Conservation (phyloP, 2,329 filamentous ascomycete species). For the Lecanoromycetidae sp. region DNA sequence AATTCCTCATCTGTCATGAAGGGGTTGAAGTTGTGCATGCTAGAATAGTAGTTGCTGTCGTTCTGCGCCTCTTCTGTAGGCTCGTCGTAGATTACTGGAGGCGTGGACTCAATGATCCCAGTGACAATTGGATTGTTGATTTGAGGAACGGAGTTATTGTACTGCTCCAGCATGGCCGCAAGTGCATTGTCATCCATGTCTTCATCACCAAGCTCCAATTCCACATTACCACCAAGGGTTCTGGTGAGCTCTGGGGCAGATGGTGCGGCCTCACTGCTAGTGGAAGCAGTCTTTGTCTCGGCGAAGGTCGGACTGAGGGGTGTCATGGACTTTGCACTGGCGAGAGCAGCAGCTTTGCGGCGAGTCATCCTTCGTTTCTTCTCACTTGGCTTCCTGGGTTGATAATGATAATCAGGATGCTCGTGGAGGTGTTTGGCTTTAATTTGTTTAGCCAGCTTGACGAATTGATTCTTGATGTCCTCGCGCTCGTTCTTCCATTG, state of each 20-base stretch:
- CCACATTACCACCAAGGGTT: slow-evolving; percentile 2
- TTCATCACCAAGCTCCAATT: slow-evolving; percentile 1
- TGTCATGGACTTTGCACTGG: neutral
- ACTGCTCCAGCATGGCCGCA: slow-evolving; percentile 17
- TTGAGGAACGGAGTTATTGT: slow-evolving; percentile 13
- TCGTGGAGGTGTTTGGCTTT: slow-evolving; percentile 30
- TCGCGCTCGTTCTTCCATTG: slow-evolving; percentile 26
- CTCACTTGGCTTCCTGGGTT: slow-evolving; percentile 35
- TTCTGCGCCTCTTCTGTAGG: neutral
- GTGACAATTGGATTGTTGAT: slow-evolving; percentile 1
- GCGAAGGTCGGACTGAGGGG: neutral
- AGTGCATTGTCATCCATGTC: slow-evolving; percentile 17
- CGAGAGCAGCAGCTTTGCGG: slow-evolving; percentile 24
- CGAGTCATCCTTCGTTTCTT: slow-evolving; percentile 35
- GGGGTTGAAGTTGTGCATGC: neutral
- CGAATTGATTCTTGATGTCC: neutral
- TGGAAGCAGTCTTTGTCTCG: neutral
- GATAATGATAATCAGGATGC: slow-evolving; percentile 35
- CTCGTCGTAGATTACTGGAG: neutral
- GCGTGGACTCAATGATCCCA: neutral
- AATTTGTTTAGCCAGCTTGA: slow-evolving; percentile 24
- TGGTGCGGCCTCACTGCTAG: neutral
- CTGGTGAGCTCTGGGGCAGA: neutral
- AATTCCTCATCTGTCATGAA: neutral
- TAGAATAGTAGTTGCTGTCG: neutral